Conservation (phyloP, 768 basidiomycete species). For the Botryobasidium botryosum region DNA sequence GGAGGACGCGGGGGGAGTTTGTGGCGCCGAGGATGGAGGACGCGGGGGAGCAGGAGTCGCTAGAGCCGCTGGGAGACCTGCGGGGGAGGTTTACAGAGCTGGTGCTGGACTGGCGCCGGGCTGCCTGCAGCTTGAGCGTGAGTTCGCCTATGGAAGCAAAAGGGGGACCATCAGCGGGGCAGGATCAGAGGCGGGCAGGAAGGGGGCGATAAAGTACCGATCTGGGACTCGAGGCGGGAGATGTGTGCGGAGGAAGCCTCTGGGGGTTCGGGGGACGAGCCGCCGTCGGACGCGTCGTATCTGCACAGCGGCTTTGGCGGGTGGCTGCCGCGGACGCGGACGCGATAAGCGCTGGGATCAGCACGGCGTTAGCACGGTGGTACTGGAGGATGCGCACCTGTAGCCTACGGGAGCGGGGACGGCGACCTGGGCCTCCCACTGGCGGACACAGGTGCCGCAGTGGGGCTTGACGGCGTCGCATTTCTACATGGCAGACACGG, state of each 20-base stretch:
- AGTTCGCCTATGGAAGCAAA: slow-evolving; percentile 34
- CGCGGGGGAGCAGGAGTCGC: too few species aligned
- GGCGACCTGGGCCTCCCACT: slow-evolving; percentile 67
- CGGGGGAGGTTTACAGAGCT: too few species aligned
- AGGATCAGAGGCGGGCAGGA: background rate
- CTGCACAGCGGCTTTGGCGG: slow-evolving; percentile 73
- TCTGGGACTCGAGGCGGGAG: background rate
- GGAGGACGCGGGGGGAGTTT: too few species aligned
- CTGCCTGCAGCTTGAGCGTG: slow-evolving; percentile 43
- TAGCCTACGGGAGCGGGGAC: slow-evolving; percentile 77
- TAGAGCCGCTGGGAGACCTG: too few species aligned
- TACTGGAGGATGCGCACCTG: too few species aligned
- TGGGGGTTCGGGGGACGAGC: too few species aligned
- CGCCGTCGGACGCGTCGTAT: too few species aligned
- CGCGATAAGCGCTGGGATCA: too few species aligned
- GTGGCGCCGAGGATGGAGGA: too few species aligned
- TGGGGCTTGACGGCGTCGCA: slow-evolving; percentile 78
- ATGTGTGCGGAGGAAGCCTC: background rate
- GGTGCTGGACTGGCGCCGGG: slow-evolving; percentile 21
- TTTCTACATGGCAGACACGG: slow-evolving; percentile 34
- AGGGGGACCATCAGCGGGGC: background rate
- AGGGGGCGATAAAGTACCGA: background rate
- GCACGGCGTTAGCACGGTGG: too few species aligned
- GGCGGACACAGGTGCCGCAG: slow-evolving; percentile 69
- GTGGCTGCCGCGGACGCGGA: too few species aligned